Evolutionary conservation across 2,329 filamentous ascomycete species (phyloP), one percentile per base, ranked within the genome.

Genomic region (Malbranchea cinnamomea): DNA sequence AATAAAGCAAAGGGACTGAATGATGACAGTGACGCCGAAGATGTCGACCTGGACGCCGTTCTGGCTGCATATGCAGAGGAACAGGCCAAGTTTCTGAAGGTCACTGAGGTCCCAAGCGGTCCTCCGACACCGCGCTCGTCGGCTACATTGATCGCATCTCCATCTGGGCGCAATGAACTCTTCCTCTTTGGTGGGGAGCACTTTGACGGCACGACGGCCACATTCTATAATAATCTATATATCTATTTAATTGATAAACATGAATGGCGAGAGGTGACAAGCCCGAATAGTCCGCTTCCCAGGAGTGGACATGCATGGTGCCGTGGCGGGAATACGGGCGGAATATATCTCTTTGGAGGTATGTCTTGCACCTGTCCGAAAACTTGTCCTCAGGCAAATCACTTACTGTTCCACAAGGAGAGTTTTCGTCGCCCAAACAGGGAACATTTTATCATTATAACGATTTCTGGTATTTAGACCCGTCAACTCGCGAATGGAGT

Each of bases 391-490:
- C n/a, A n/a, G n/a, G 19, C 13, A 18, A 12, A 29, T 29, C 8
- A 21, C 14, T 33, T 13, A 17, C 29, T 3, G 9, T 3, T 24
- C 8, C 12, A 21, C 31, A 34, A 59, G 56, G 87, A 37, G 89
- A 98, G 57, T 98, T 98, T 54, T 91, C 81, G 34, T 87, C 78
- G 16, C 89, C 89, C 2, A 95, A 94, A 52, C 89, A 95, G 56
- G 89, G 89, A 3, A 95, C 87, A 0, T 98, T 98, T 48, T 94
- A 98, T 54, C 89, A 98, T 56, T 98, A 98, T 60, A 93, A 92
- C 47, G 89, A 95, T 58, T 95, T 98, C 53, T 98, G 89, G 87
- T 69, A 78, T 28, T 68, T 95, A 24, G 85, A 95, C 48, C 79
- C 87, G 1, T 68, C 67, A 6, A 75, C 71, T 5, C 68, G 84